Percentiles rank a stretch among this genome's conserved stretches.
phyloP scores from a whole-genome alignment of 768 basidiomycete species.

The Lactarius sanguifluus region DNA sequence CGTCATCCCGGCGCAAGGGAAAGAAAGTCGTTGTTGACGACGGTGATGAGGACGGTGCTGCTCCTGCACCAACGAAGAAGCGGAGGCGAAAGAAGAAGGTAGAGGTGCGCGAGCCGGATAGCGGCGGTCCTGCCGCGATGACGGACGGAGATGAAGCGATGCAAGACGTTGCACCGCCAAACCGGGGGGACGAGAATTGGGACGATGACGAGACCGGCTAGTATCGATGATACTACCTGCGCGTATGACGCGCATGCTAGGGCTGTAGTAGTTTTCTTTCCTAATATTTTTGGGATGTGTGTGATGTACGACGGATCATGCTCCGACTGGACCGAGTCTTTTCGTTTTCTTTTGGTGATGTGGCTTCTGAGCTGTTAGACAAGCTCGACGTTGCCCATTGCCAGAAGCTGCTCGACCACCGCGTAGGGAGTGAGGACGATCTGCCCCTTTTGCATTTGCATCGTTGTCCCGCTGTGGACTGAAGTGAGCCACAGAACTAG shows the following conservation, averaged over 20 bases:
- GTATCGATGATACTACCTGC: conserved; percentile 2
- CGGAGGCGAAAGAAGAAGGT: conserved; percentile 53
- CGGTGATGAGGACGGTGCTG: conserved; percentile 38
- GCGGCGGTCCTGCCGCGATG: conserved; percentile 37
- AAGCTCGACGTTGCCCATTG: conserved; percentile 71
- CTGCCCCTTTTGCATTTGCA: conserved; percentile 78
- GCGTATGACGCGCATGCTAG: background rate
- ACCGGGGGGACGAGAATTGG: conserved; percentile 40
- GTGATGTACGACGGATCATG: conserved; percentile 11
- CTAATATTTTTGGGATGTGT: conserved; percentile 6
- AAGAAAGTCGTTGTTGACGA: conserved; percentile 47
- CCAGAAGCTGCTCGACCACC: conserved; percentile 71
- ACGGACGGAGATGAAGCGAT: conserved; percentile 41
- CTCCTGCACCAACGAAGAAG: conserved; percentile 43
- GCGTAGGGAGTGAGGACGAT: conserved; percentile 79
- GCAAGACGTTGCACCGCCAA: conserved; percentile 27
- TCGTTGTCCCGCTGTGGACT: conserved; percentile 55
- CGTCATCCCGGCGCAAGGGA: conserved; percentile 56
- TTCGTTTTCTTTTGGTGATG: background rate
- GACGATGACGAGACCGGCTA: conserved; percentile 36
- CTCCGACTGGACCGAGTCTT: background rate
- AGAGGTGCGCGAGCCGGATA: conserved; percentile 37
- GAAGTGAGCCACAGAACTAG: background rate
- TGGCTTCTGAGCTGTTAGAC: conserved; percentile 44
- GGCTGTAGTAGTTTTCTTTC: background rate